phyloP scores from a whole-genome alignment of 768 basidiomycete species.

The Boletus reticulatus region DNA sequence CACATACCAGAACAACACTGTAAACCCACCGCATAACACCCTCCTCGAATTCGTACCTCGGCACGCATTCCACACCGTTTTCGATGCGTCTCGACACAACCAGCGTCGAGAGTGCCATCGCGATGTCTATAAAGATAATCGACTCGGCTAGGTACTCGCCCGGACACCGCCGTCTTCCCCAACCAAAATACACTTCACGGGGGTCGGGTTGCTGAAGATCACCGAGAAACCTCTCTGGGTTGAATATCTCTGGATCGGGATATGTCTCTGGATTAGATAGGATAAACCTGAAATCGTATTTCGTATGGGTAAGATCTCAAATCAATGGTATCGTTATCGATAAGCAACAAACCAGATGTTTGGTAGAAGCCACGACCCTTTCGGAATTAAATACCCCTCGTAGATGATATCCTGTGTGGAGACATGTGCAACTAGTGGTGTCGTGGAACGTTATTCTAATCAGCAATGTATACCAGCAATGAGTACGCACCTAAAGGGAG shows the following conservation, averaged over 20 bases:
- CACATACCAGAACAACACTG: neutral
- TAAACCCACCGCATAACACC: neutral
- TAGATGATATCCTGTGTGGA: neutral
- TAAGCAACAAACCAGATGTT: slow-evolving; percentile 8
- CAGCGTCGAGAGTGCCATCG: slow-evolving; percentile 8
- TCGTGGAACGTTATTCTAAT: too few species aligned
- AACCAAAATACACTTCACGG: slow-evolving; percentile 8
- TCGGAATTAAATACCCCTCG: slow-evolving; percentile 19
- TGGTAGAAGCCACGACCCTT: slow-evolving; percentile 7
- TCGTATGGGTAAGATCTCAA: neutral
- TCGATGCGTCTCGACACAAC: slow-evolving; percentile 5
- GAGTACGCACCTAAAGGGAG: neutral
- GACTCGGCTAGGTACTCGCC: neutral
- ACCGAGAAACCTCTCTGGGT: slow-evolving; percentile 5
- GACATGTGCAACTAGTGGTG: neutral
- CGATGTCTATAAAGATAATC: slow-evolving; percentile 1
- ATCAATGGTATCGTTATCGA: neutral
- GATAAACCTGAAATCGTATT: neutral
- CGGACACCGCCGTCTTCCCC: slow-evolving; percentile 4
- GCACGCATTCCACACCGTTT: neutral
- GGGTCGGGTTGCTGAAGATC: neutral
- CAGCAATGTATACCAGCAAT: neutral
- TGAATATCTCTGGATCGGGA: neutral
- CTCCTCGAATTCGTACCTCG: neutral
- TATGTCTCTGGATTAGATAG: neutral